Evolutionary conservation across 2,329 filamentous ascomycete species (phyloP).

Genomic region (Trichophyton benhamiae): DNA sequence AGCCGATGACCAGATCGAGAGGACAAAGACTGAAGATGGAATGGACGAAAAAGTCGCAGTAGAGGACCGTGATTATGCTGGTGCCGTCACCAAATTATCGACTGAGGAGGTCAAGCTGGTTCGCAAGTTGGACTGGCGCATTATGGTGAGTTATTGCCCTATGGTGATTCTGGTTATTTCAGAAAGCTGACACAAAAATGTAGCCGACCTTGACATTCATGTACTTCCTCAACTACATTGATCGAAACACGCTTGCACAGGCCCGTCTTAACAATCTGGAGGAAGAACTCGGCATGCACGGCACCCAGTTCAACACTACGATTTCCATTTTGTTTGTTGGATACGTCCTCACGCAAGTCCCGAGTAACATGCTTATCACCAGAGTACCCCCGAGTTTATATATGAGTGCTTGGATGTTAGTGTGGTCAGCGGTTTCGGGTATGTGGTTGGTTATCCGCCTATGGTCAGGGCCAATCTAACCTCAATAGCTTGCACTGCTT

Average conservation of each 20-base stretch:
- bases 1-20: background rate
- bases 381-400: constrained; percentile 14
- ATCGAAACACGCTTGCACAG: constrained; percentile 15
- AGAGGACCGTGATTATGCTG: constrained; percentile 27
- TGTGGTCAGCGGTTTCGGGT: constrained; percentile 8
- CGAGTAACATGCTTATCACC: constrained; percentile 16
- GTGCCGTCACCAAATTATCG: constrained; percentile 29
- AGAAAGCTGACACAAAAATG: background rate
- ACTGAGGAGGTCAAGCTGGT: constrained; percentile 32
- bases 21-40: background rate
- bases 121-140: constrained; percentile 31
- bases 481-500: constrained; percentile 27
- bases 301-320: constrained; percentile 35
- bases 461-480: background rate
- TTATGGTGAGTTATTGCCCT: constrained; percentile 49
- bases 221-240: constrained; percentile 20
- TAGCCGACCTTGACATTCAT: constrained; percentile 18
- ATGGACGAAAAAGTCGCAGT: background rate
- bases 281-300: constrained; percentile 32
- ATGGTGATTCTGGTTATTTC: constrained; percentile 35
- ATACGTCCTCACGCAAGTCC: constrained; percentile 14
- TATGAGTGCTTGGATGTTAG: constrained; percentile 11
- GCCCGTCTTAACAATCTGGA: constrained; percentile 14
- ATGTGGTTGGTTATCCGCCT: background rate
- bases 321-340: constrained; percentile 35